phyloP scores from a whole-genome alignment of 2,329 filamentous ascomycete genomes.

The Dactylonectria macrodidyma region DNA sequence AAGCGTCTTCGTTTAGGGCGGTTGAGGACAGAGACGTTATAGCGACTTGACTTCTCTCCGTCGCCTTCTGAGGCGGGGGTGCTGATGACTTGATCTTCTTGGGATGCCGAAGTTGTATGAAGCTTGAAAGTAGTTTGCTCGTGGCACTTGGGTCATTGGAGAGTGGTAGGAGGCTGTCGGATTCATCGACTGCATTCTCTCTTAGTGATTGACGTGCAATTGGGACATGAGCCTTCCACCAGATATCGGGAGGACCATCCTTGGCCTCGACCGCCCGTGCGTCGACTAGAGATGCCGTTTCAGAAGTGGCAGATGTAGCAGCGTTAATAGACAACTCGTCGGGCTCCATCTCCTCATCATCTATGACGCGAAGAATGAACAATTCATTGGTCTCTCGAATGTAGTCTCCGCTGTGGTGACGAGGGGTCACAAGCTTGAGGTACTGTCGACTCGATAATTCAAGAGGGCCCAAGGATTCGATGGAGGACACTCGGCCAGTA shows the following conservation, averaged over 20 bases:
- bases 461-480: constrained; percentile 34
- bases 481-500: constrained; percentile 17
- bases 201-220: neutral
- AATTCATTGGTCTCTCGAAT: constrained; percentile 8
- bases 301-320: too few species aligned
- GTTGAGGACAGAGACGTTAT: neutral
- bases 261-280: neutral
- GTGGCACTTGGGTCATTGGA: constrained; percentile 43
- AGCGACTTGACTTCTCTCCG: neutral
- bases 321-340: constrained; percentile 3
- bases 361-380: constrained; percentile 30
- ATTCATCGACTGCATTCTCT: constrained; percentile 13
- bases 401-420: constrained; percentile 39
- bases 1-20: neutral
- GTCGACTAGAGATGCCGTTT: neutral
- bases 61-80: neutral
- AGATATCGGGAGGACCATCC: constrained; percentile 8
- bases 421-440: constrained; percentile 28
- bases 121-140: constrained; percentile 48
- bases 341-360: constrained; percentile 45
- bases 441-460: constrained; percentile 22
- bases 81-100: constrained; percentile 41
- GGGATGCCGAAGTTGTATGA: constrained; percentile 50
- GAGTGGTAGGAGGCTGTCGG: constrained; percentile 28
- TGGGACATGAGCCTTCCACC: constrained; percentile 13